Evolutionary conservation across 768 basidiomycete genomes (phyloP), one percentile per base, ranked within the genome.

Genomic region (Russula ochroleuca): DNA sequence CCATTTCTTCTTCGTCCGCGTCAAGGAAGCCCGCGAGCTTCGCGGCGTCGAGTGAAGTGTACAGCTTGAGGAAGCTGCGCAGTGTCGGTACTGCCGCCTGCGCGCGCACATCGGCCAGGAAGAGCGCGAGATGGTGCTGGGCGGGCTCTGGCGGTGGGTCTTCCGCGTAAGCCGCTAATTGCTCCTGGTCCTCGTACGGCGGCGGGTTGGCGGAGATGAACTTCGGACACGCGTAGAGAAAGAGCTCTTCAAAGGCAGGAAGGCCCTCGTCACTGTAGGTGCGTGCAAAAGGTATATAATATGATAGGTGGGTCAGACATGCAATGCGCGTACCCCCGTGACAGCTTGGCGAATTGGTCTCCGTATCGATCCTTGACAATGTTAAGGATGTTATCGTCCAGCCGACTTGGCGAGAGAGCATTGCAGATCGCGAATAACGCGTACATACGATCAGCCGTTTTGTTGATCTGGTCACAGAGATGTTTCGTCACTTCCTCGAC

Each of bases 361-460:
- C 87, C 88, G 70, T 91, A 96, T 57, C 90, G 85, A 74, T 99
- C 96, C 73, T 93, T 93, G 45, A 94, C 91, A 59, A 87, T 87
- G 73, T 92, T 88, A 75, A 93, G 87, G 71, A 96, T 94, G 72
- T 93, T 94, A 73, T 97, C 95, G 71, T 98, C 96, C 65, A 96
- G 78, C 62, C 94, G 83, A 61, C 88, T 94, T 2, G 97, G 95
- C 3, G 94, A 94, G 10, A 98, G 82, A 1, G 92, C 89, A 69
- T 93, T 90, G 78, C 94, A 96, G 64, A 99, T 85, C 8, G 94
- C 92, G 66, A 98, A 91, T 37, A 99, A 76, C 6, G 94, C 94
- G 70, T 98, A 96, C 95, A 98, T 99, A 51, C 97, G 80, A 72
- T 99, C 97, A 3, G 93, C 95, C 19, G 91, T 95, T 80, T 98